phyloP scores from a whole-genome alignment of 1,284 basidiomycete genomes.

The Apiotrichum domesticum region DNA sequence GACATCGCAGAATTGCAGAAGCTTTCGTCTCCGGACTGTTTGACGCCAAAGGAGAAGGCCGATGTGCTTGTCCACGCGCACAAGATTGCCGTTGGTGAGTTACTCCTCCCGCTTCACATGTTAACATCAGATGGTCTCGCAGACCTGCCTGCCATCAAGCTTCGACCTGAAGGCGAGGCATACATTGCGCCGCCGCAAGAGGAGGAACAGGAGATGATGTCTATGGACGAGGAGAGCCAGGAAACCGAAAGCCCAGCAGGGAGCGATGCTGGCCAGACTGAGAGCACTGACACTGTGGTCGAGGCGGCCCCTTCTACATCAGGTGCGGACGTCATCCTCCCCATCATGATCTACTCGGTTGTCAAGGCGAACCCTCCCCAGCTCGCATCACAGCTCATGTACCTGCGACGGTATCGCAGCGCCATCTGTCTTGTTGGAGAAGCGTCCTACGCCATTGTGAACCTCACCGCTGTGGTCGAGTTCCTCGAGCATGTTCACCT shows the following conservation, averaged over 20 bases:
- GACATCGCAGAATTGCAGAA: conserved; percentile 58
- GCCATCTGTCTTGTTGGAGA: conserved; percentile 69
- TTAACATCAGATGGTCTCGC: conserved; percentile 34
- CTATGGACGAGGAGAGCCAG: not conserved
- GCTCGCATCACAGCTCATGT: conserved; percentile 78
- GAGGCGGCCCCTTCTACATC: conserved; percentile 27
- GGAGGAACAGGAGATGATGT: not conserved
- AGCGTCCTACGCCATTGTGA: conserved; percentile 85
- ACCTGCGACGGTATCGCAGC: conserved; percentile 73
- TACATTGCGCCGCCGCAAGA: conserved; percentile 26
- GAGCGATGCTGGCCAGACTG: not conserved
- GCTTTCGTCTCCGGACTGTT: conserved; percentile 55
- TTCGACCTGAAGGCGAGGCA: conserved; percentile 46
- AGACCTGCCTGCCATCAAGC: conserved; percentile 38
- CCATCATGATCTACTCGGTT: conserved; percentile 82
- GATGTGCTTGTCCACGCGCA: conserved; percentile 73
- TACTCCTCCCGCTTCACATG: not conserved
- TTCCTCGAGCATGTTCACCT: conserved; percentile 86
- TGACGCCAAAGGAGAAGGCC: conserved; percentile 71
- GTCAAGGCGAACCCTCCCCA: conserved; percentile 81
- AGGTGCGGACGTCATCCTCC: conserved; percentile 52
- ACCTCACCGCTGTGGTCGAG: conserved; percentile 86
- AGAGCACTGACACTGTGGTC: conserved; percentile 5
- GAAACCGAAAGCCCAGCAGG: not conserved
- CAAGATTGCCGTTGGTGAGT: conserved; percentile 59